Base-by-base conservation (phyloP, 805 yeast species). In the Brettanomyces anomalus region DNA sequence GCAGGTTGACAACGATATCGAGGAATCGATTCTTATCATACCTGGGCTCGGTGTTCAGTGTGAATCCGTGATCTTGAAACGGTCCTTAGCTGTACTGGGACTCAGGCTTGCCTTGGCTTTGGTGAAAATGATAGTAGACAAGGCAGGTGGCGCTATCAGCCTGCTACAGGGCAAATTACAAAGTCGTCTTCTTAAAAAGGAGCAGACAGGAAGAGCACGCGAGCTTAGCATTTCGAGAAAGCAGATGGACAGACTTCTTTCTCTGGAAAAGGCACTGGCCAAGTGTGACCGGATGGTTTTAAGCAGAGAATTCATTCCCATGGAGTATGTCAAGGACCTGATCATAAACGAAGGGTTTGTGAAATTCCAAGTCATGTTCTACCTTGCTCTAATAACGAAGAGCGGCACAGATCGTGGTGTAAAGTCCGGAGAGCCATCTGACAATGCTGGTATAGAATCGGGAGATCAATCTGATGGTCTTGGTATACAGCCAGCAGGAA, bases 321-420 rank as follows among this genome's bases (percentile, higher is more conserved):
- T 68, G 33, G 73, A 71, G 37, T 66, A 66, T 37, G 69, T 85
- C 41, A 70, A 74, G 4, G 90, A 84, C 56, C 58, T 85, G 10
- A 74, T 82, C 0, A 78, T 85, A 20, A 83, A 83, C 55, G 95
- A 85, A 58, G 89, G 85, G 0, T 84, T 85, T 55, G 68, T 68
- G 43, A 81, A 81, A 5, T 73, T 77, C 47, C 79, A 79, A 47
- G 86, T 83, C 8, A 65, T 80, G 3, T 80, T 71, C 56, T 80
- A 83, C 53, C 61, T 85, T 56, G 76, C 81, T 35, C 64, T 83
- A 4, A 62, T 83, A 31, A 71, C 79, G 15, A 69, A 69, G 41
- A 67, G 65, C 13, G 32, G 52, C 49, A 7, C 52, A 15, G 17
- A 15, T 19, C n/a, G 18, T n/a, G n/a, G n/a, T 32, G 14, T 10